Evolutionary conservation across 352 stramenopile species (phyloP).

Genomic region (Blastocystis sp.): DNA sequence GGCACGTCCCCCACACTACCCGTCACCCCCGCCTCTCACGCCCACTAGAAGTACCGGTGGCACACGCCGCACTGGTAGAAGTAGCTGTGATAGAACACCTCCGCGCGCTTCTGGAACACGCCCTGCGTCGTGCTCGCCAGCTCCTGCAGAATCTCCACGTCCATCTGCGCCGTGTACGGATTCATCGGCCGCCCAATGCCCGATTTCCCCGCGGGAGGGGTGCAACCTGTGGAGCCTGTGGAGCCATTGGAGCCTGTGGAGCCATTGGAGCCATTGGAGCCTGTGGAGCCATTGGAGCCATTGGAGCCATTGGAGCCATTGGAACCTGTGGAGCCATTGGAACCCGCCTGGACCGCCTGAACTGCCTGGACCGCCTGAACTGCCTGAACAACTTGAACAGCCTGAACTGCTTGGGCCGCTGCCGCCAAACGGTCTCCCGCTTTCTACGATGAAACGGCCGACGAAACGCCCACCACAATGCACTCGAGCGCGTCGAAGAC

Average conservation of each 20-base stretch:
- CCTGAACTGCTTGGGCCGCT: too few relatives aligned
- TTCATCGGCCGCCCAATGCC: not conserved
- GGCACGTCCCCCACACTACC: conserved; percentile 72
- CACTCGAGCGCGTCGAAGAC: conserved; percentile 21
- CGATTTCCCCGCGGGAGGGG: not conserved
- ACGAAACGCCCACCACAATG: not conserved
- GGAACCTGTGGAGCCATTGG: too few relatives aligned
- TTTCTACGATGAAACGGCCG: not conserved
- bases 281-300: too few relatives aligned
- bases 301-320: not conserved
- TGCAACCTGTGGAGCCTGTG: not conserved
- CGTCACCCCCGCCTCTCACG: conserved; percentile 76
- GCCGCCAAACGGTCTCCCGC: not conserved
- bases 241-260: too few relatives aligned
- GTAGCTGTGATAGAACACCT: conserved; percentile 93
- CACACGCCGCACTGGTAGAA: conserved; percentile 96
- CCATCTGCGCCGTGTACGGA: conserved; percentile 83
- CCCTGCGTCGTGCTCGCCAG: conserved; percentile 77
- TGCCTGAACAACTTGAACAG: too few relatives aligned
- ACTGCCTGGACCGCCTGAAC: too few relatives aligned
- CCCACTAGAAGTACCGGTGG: conserved; percentile 87
- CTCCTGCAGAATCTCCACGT: conserved; percentile 80
- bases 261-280: not conserved
- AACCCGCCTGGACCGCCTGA: too few relatives aligned
- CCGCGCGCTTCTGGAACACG: conserved; percentile 89